phyloP scores from a whole-genome alignment of 495 filamentous ascomycete genomes.

The Pseudevernia furfuracea region DNA sequence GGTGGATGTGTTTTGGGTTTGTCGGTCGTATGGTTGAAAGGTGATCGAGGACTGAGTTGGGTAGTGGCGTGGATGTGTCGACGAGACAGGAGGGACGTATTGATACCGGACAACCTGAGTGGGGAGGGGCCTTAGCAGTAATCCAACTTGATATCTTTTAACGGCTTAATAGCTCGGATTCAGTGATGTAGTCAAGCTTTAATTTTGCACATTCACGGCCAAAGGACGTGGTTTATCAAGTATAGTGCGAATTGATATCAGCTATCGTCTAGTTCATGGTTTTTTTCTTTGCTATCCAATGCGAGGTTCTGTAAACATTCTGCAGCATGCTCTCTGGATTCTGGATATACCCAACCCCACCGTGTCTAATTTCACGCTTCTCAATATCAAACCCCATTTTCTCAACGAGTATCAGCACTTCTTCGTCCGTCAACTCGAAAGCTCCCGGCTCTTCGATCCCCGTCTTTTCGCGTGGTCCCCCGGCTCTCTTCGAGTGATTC shows the following conservation, averaged over 20 bases:
- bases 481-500: slow-evolving; percentile 13
- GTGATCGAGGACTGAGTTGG: too few species aligned
- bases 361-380: slow-evolving; percentile 27
- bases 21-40: too few species aligned
- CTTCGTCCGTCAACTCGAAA: slow-evolving; percentile 81
- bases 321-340: slow-evolving; percentile 77
- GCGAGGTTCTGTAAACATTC: slow-evolving; percentile 65
- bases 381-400: slow-evolving; percentile 66
- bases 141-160: too few species aligned
- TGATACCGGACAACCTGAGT: too few species aligned
- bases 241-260: not conserved
- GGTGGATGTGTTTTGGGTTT: too few species aligned
- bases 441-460: slow-evolving; percentile 73
- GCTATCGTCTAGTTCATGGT: not conserved
- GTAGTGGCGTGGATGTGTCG: too few species aligned
- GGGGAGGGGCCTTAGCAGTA: too few species aligned
- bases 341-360: slow-evolving; percentile 72
- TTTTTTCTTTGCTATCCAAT: slow-evolving; percentile 78
- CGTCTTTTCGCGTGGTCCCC: slow-evolving; percentile 1
- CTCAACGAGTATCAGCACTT: slow-evolving; percentile 69
- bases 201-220: too few species aligned
- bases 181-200: too few species aligned
- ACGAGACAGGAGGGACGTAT: too few species aligned
- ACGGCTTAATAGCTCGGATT: too few species aligned
- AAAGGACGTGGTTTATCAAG: not conserved